These are phyloP conservation scores for Chaetomium strumarium DNA, from an alignment of 2,329 filamentous ascomycete species.

Conservation along the genomic window DNA sequence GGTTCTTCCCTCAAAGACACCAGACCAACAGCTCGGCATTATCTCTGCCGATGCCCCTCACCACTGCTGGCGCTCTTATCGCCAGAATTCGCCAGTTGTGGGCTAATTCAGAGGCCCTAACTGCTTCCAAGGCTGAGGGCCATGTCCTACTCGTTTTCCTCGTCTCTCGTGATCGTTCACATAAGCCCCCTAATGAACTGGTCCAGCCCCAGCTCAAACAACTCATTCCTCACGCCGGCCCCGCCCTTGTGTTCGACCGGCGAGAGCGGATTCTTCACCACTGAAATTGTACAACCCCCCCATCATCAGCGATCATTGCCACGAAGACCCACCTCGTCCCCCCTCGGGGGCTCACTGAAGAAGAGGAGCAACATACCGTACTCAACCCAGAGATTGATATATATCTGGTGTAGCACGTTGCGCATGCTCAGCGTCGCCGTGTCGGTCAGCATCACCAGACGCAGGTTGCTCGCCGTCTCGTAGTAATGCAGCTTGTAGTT, in stretches of 20 bases:
- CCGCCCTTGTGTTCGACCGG: conserved; percentile 64
- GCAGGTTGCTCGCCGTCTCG: conserved; percentile 91
- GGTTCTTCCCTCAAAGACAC: too few relatives aligned
- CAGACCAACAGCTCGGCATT: too few relatives aligned
- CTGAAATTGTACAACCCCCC: conserved; percentile 37
- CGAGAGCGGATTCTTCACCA: conserved; percentile 64
- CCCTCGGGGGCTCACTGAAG: background rate
- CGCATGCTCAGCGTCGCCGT: conserved; percentile 83
- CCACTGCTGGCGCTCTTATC: too few relatives aligned
- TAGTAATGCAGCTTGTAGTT: conserved; percentile 99
- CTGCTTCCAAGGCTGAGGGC: too few relatives aligned
- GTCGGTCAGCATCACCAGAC: conserved; percentile 95
- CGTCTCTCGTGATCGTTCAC: conserved; percentile 32
- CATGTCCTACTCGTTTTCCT: too few relatives aligned
- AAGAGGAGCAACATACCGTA: conserved; percentile 60
- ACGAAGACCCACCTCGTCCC: background rate
- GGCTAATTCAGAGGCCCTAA: too few relatives aligned
- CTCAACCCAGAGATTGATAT: conserved; percentile 96
- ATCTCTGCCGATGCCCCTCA: too few relatives aligned
- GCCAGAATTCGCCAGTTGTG: too few relatives aligned
- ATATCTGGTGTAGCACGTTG: conserved; percentile 94
- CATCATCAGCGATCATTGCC: background rate
- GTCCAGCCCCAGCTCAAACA: conserved; percentile 67
- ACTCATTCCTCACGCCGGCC: conserved; percentile 63
- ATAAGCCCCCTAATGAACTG: conserved; percentile 67